Evolutionary conservation across 2,329 filamentous ascomycete species (phyloP), one percentile per base, ranked within the genome.

Genomic region (Aspergillus ustus): DNA sequence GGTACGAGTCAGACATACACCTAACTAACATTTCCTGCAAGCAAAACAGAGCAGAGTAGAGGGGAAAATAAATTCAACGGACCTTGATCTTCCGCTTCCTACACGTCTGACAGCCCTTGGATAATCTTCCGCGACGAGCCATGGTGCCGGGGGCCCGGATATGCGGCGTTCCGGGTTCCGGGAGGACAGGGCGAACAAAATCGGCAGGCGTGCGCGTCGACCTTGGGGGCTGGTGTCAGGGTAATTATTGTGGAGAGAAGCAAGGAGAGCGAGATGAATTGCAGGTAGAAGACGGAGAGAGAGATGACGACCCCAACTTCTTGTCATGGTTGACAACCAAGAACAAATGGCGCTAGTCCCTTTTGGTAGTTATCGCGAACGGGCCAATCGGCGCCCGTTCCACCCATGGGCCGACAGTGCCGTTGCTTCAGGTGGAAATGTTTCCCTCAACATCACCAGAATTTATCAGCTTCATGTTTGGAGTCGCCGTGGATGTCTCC

Each of bases 11-110:
- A n/a, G 11, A 7, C 43, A 25, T 25, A 11, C n/a, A n/a, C n/a
- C n/a, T n/a, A n/a, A n/a, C n/a, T 54, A 1, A 19, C 7, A 11
- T 13, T 37, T 25, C 22, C n/a, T 34, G 9, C 34, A 44, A 2
- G 22, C 4, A 25, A 25, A 25, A 25, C 22, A 20, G n/a, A 43
- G 3, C 3, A 13, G 7, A 28, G 25, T 6, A 8, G 29, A 43
- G n/a, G 34, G 11, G 40, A 8, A 29, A 22, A 19, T 25, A 2
- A 25, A 25, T 25, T 4, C 25, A 7, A 9, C 81, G 65, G 81
- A 90, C 89, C 84, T 91, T 91, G 72, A 92, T 91, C 68, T 89
- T 84, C 66, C 89, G 83, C 40, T 84, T 89, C 73, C 89, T 85
- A 74, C 89, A 92, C 85, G 89, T 91, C 78, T 90, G 89, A 70